Evolutionary conservation across 805 yeast species (phyloP).

Genomic region (Candida ficus): DNA sequence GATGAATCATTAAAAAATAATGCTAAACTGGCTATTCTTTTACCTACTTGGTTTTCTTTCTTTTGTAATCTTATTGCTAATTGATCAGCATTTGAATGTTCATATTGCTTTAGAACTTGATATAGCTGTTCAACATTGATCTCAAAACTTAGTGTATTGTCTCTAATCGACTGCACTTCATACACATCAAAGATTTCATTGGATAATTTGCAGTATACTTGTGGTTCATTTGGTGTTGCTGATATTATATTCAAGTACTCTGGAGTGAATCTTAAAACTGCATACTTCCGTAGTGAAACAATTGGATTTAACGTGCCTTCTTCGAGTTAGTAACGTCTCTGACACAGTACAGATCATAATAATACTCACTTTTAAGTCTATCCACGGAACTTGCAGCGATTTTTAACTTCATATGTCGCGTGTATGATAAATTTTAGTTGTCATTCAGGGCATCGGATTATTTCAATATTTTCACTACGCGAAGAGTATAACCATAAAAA

Average conservation of each 20-base stretch:
- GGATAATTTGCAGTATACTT: slow-evolving; percentile 59
- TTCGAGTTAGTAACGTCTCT: slow-evolving; percentile 5
- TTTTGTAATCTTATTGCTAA: slow-evolving; percentile 47
- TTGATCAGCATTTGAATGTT: slow-evolving; percentile 45
- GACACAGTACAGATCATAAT: not conserved
- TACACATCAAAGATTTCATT: slow-evolving; percentile 29
- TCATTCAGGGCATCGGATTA: no score
- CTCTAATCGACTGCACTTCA: slow-evolving; percentile 39
- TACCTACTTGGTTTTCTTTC: slow-evolving; percentile 22
- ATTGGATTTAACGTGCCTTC: slow-evolving; percentile 43
- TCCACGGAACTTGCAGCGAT: slow-evolving; percentile 26
- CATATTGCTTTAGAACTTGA: slow-evolving; percentile 54
- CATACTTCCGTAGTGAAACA: slow-evolving; percentile 46
- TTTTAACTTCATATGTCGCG: slow-evolving; percentile 28
- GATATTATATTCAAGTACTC: slow-evolving; percentile 46
- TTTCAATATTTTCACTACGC: not conserved
- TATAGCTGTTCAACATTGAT: slow-evolving; percentile 55
- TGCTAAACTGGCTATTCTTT: slow-evolving; percentile 47
- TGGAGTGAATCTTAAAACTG: slow-evolving; percentile 53
- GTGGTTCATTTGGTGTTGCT: slow-evolving; percentile 52
- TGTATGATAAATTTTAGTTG: no score
- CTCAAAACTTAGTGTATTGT: slow-evolving; percentile 54
- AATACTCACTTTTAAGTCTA: slow-evolving; percentile 23
- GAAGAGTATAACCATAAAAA: not conserved
- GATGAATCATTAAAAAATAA: slow-evolving; percentile 45